These are phyloP conservation scores for Chenopodium quinoa DNA, from an alignment of 148 eudicot species.

Conservation along the genomic window DNA sequence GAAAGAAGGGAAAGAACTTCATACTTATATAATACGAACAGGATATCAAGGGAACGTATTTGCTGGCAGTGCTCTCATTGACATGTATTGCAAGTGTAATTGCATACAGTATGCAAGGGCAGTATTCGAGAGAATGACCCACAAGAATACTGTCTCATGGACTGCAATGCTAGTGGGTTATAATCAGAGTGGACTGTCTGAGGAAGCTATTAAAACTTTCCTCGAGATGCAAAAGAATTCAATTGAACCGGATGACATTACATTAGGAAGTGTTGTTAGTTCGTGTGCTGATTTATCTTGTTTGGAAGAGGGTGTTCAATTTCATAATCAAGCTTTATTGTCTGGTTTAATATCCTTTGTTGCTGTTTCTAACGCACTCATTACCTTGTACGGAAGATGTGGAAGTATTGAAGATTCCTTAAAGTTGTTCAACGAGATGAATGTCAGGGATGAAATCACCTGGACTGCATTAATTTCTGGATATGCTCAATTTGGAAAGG, in stretches of 20 bases:
- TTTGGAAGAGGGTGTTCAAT: constrained; percentile 86
- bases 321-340: constrained; percentile 68
- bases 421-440: constrained; percentile 67
- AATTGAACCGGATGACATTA: constrained; percentile 62
- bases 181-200: constrained; percentile 70
- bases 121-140: constrained; percentile 54
- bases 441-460: constrained; percentile 64
- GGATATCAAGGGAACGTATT: constrained; percentile 52
- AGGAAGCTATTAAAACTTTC: constrained; percentile 64
- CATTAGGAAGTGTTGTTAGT: constrained; percentile 81
- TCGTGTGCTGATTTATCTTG: constrained; percentile 81
- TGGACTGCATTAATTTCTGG: constrained; percentile 84
- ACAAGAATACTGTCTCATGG: constrained; percentile 79
- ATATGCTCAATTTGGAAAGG: constrained; percentile 87
- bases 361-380: constrained; percentile 84
- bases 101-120: constrained; percentile 56
- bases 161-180: constrained; percentile 86
- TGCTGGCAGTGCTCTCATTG: constrained; percentile 88
- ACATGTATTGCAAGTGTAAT: constrained; percentile 79
- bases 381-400: constrained; percentile 89
- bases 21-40: constrained; percentile 55
- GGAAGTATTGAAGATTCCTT: constrained; percentile 75
- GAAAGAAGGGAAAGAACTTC: constrained; percentile 76
- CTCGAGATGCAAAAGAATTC: constrained; percentile 56
- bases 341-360: constrained; percentile 62